Evolutionary conservation across 352 stramenopile genomes (phyloP), one percentile per base, ranked within the genome.

Genomic region (Phytophthora cajani): DNA sequence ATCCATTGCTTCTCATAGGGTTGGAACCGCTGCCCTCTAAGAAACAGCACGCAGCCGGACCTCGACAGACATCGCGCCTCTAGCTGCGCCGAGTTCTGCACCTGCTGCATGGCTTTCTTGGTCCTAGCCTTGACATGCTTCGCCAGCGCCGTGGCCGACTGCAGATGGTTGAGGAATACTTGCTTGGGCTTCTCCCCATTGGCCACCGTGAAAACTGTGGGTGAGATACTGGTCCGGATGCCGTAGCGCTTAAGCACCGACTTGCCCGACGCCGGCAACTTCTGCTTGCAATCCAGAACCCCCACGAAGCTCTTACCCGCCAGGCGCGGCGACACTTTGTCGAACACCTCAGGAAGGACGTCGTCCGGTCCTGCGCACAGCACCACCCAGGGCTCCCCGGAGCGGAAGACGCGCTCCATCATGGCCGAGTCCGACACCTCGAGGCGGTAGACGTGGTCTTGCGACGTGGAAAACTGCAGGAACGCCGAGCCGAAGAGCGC

Each of bases 361-460:
- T 91, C 84, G 46, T 96, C 82, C 3, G 84, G 79, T 14, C 82
- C 79, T 12, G 78, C 74, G 67, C 88, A 96, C 10, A 96, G 74
- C 69, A 96, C 87, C 25, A 92, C 73, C 87, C 88, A 96, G 8
- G 88, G 87, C 67, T 96, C 88, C 2, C 87, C 87, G 0, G 87
- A 94, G 67, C 75, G 81, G 64, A 96, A 93, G 17, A 96, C 88
- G 49, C 85, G 87, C 49, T 79, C 64, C 62, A 93, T 77, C 42
- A 92, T 71, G 51, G 27, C 59, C 32, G 69, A 49, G 63, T 96
- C 71, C 33, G 77, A 77, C 44, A 89, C 77, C 21, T 94, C 80
- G 25, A 96, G 73, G 9, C 78, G 80, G 72, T 88, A 84, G 17
- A 96, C 76, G 66, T 90, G 77, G 56, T 86, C 69, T 54, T 88